These are phyloP conservation scores for Penicillium angulare DNA, from an alignment of 495 filamentous ascomycete genomes.

Conservation along the genomic window DNA sequence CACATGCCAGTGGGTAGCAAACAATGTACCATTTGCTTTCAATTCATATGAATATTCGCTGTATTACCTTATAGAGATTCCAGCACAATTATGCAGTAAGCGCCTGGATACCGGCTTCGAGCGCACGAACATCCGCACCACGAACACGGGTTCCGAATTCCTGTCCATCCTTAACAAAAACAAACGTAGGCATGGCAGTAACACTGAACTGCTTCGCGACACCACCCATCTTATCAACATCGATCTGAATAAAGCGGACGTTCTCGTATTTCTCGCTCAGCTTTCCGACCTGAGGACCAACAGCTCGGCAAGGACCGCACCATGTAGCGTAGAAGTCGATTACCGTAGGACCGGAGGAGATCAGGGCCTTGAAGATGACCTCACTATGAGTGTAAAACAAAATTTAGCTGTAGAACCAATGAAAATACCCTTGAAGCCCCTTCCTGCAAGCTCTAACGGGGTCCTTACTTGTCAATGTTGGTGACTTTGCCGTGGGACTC, in stretches of 20 bases:
- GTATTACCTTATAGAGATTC: too few relatives aligned
- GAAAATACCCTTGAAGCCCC: too few relatives aligned
- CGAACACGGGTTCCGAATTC: conserved; percentile 62
- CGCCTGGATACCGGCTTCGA: conserved; percentile 43
- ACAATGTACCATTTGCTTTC: too few relatives aligned
- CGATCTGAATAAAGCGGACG: conserved; percentile 77
- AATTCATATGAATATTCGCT: too few relatives aligned
- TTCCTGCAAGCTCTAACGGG: background rate
- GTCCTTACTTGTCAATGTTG: conserved; percentile 30
- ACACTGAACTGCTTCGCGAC: conserved; percentile 70
- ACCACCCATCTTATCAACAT: conserved; percentile 76
- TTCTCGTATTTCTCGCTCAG: conserved; percentile 42
- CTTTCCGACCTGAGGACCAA: conserved; percentile 26
- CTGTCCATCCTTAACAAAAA: conserved; percentile 72
- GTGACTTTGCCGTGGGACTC: conserved; percentile 28
- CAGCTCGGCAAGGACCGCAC: conserved; percentile 30
- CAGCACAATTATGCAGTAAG: conserved; percentile 28
- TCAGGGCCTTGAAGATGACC: conserved; percentile 31
- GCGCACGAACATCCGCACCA: conserved; percentile 66
- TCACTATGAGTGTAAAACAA: conserved; percentile 12
- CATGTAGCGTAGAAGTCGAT: conserved; percentile 32
- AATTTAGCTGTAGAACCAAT: too few relatives aligned
- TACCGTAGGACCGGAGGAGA: conserved; percentile 23
- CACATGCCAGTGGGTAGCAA: too few relatives aligned
- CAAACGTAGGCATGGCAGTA: conserved; percentile 89